Conservation (phyloP, 768 basidiomycete genomes). For the Auriscalpium microsporum region DNA sequence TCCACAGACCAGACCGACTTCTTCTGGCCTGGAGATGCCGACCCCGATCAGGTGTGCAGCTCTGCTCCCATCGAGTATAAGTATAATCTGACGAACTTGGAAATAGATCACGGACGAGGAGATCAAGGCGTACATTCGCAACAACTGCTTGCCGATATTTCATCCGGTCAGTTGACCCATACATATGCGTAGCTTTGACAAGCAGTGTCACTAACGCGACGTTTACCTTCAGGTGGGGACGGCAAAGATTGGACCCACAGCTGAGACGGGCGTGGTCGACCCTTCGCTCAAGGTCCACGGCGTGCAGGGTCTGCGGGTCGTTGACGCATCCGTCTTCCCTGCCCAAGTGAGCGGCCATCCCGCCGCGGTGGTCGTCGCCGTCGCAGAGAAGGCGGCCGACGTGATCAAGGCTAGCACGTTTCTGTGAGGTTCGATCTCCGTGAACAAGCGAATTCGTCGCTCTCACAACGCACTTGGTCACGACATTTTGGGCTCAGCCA, state of each 20-base stretch:
- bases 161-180: conserved; percentile 23
- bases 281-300: conserved; percentile 33
- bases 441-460: too few species aligned
- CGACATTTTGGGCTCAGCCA: too few species aligned
- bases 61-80: conserved; percentile 6
- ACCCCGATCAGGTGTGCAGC: conserved; percentile 1
- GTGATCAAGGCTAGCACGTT: not conserved
- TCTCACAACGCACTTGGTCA: too few species aligned
- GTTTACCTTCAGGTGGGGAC: not conserved
- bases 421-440: too few species aligned
- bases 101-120: conserved; percentile 4
- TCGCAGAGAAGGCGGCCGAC: conserved; percentile 3
- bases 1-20: conserved; percentile 5
- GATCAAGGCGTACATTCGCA: conserved; percentile 1
- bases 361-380: not conserved
- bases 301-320: conserved; percentile 29
- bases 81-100: not conserved
- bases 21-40: conserved; percentile 9
- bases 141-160: not conserved
- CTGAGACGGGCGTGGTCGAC: conserved; percentile 32
- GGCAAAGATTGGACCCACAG: not conserved
- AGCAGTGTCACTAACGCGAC: not conserved
- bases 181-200: not conserved
- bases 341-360: conserved; percentile 1
- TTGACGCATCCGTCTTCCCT: conserved; percentile 16